These are phyloP conservation scores for Metschnikowia arizonensis DNA, from an alignment of 805 yeast species.

Conservation along the genomic window DNA sequence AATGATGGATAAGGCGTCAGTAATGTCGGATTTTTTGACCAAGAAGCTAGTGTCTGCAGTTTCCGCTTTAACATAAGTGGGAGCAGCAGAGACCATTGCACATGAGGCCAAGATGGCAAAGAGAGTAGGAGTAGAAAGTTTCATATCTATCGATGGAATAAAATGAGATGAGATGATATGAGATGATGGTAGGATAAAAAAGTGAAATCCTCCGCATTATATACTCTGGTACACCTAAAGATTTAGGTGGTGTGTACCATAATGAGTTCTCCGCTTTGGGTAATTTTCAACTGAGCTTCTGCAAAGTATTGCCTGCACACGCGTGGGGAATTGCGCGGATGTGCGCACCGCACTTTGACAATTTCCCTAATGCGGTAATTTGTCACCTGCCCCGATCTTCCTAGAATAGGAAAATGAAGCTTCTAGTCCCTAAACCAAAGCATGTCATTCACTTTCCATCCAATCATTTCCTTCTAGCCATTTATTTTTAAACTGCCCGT, in stretches of 20 bases:
- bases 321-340: conserved; percentile 2
- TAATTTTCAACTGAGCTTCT: not conserved
- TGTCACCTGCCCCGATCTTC: not conserved
- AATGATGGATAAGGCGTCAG: conserved; percentile 31
- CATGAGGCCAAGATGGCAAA: conserved; percentile 39
- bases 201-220: not conserved
- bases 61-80: conserved; percentile 28
- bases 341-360: not conserved
- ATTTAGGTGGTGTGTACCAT: not conserved
- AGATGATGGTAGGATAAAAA: not conserved
- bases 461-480: no score
- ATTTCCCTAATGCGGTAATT: conserved; percentile 1
- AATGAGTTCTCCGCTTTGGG: conserved; percentile 5
- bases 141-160: conserved; percentile 25
- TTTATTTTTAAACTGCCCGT: no score
- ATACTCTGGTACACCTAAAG: no score
- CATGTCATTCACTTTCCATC: no score
- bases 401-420: not conserved
- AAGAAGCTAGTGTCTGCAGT: conserved; percentile 19
- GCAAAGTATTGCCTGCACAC: not conserved
- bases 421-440: not conserved
- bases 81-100: conserved; percentile 33
- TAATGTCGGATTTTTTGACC: conserved; percentile 35
- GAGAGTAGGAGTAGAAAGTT: conserved; percentile 37
- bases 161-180: not conserved